Evolutionary conservation across 2,329 filamentous ascomycete genomes (phyloP).

Genomic region (Aureobasidium sp.): DNA sequence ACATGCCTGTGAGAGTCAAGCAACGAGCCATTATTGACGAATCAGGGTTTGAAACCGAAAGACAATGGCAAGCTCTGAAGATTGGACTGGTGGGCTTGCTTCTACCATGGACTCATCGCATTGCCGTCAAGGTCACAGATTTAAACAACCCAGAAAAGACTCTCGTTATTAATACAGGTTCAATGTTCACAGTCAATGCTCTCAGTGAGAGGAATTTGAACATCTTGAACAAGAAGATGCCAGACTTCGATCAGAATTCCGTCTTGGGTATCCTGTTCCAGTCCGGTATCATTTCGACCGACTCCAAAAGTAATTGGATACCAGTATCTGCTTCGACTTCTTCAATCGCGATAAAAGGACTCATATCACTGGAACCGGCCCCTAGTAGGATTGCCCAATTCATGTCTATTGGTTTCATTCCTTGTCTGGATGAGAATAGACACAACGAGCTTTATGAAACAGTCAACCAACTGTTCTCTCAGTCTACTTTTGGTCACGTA

Average conservation of each 20-base stretch:
- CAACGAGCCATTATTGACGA: slow-evolving; percentile 55
- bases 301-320: slow-evolving; percentile 57
- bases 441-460: slow-evolving; percentile 66
- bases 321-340: slow-evolving; percentile 59
- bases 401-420: slow-evolving; percentile 67
- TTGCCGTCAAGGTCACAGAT: slow-evolving; percentile 56
- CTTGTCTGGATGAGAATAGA: slow-evolving; percentile 50
- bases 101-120: slow-evolving; percentile 57
- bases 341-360: slow-evolving; percentile 58
- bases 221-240: slow-evolving; percentile 18
- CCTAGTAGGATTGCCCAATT: slow-evolving; percentile 72
- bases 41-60: slow-evolving; percentile 47
- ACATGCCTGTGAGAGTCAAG: slow-evolving; percentile 84
- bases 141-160: slow-evolving; percentile 26
- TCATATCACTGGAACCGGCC: slow-evolving; percentile 62
- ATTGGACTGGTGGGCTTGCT: slow-evolving; percentile 55
- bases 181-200: slow-evolving; percentile 21
- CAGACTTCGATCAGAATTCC: background rate
- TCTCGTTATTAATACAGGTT: background rate
- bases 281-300: slow-evolving; percentile 53
- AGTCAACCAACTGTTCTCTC: slow-evolving; percentile 68
- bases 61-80: slow-evolving; percentile 60
- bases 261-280: slow-evolving; percentile 56
- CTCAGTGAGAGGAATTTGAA: slow-evolving; percentile 27
- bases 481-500: slow-evolving; percentile 66